phyloP scores from a whole-genome alignment of 495 filamentous ascomycete species.

The Penicillium waksmanii region DNA sequence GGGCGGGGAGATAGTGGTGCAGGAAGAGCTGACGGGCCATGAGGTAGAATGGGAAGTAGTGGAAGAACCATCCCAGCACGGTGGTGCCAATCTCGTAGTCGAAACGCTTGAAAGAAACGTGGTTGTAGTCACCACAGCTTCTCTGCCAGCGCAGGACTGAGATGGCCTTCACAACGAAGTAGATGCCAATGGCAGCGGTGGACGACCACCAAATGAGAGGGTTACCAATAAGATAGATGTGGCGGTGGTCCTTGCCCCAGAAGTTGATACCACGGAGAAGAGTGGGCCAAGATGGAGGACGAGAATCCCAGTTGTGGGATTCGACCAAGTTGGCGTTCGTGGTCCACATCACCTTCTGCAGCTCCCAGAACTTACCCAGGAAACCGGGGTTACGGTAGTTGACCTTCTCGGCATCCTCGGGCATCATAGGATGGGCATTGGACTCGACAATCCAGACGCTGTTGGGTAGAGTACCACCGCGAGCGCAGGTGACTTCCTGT shows the following conservation, averaged over 20 bases:
- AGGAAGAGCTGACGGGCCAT: conserved; percentile 98
- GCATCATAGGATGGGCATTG: conserved; percentile 80
- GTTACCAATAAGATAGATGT: conserved; percentile 96
- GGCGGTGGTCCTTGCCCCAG: conserved; percentile 92
- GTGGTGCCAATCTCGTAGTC: conserved; percentile 94
- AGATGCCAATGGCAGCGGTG: conserved; percentile 78
- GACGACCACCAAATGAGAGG: conserved; percentile 94
- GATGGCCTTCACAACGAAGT: conserved; percentile 81
- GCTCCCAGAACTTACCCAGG: conserved; percentile 97
- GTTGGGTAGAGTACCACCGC: conserved; percentile 89
- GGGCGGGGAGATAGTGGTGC: conserved; percentile 94
- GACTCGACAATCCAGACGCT: conserved; percentile 95
- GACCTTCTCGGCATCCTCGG: conserved; percentile 79
- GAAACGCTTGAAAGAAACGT: conserved; percentile 85
- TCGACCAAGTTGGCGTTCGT: conserved; percentile 97
- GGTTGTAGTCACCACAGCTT: conserved; percentile 81
- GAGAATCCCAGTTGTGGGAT: conserved; percentile 97
- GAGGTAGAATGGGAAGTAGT: conserved; percentile 97
- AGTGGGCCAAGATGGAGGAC: conserved; percentile 91
- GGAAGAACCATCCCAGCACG: conserved; percentile 91
- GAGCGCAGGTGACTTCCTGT: conserved; percentile 98
- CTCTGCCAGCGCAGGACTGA: conserved; percentile 93
- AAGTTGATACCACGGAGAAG: conserved; percentile 97
- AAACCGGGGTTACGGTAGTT: conserved; percentile 96
- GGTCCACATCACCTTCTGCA: conserved; percentile 99